These are phyloP conservation scores for Neurospora sp. DNA, from an alignment of 495 filamentous ascomycete species.

Conservation along the genomic window DNA sequence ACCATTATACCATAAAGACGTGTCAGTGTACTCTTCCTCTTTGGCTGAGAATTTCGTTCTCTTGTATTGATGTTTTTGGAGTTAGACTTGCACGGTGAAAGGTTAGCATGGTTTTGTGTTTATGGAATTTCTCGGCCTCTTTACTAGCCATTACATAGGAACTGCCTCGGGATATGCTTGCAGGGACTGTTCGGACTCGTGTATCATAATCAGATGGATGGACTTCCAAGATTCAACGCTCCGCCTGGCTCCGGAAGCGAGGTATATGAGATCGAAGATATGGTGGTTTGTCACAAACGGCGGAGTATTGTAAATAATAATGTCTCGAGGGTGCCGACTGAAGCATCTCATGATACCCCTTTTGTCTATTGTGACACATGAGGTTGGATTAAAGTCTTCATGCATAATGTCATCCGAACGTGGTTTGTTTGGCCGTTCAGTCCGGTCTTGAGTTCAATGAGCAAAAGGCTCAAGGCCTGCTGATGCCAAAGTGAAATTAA, in stretches of 20 bases:
- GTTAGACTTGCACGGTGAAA: neutral
- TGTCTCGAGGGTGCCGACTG: neutral
- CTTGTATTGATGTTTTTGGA: neutral
- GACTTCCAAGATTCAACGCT: neutral
- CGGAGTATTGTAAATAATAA: neutral
- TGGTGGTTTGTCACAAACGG: neutral
- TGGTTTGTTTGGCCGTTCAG: neutral
- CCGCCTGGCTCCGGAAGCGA: neutral
- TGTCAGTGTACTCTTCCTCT: neutral
- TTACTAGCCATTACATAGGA: neutral
- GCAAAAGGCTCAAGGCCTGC: neutral
- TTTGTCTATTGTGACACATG: neutral
- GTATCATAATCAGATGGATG: neutral
- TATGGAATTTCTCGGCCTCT: neutral
- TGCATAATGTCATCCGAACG: neutral
- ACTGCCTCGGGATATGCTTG: neutral
- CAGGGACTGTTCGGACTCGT: neutral
- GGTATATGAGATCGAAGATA: neutral
- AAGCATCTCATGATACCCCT: neutral
- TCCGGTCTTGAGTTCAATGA: neutral
- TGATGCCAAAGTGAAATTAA: neutral
- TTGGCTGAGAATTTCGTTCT: neutral
- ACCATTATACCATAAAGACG: constrained; percentile 1
- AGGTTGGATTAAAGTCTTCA: neutral
- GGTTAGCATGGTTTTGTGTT: neutral